Evolutionary conservation across 495 filamentous ascomycete species (phyloP), one percentile per base, ranked within the genome.

Genomic region (Aspergillus indologenus): DNA sequence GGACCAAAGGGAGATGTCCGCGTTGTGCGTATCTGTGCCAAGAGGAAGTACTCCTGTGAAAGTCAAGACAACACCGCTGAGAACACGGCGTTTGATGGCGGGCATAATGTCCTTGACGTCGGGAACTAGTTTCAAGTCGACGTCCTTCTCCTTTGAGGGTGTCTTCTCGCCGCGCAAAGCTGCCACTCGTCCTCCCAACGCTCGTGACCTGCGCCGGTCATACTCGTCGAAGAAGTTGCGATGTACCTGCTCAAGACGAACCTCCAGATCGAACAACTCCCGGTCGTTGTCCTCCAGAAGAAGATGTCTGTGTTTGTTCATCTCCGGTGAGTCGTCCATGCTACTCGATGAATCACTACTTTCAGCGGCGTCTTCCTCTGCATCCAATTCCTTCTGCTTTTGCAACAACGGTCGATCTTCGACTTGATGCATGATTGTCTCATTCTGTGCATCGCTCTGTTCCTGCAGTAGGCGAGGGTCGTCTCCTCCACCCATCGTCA

Each of bases 21-120:
- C 87, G 52, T 83, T 87, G 60, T 85, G 80, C 43, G 90, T 83
- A 61, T 95, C 85, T n/a, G 87, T 80, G 5, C 86, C 86, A 5
- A 94, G 69, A 18, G 92, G 92, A 11, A 97, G 82, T 6, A 98
- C 84, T 5, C 95, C 94, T 0, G 94, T 96, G 61, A 97, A 88
- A 5, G 94, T 91, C 34, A 98, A 75, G 6, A 83, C 81, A 21
- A 85, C 83, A 17, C 84, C 87, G 0, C 75, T 79, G 2, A 98
- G 84, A 11, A 92, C 85, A 22, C 78, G 74, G 0, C 74, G 69
- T 71, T 98, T 98, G 66, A 97, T 83, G 26, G 71, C 67, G 17
- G 90, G 87, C 78, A 99, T 89, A 11, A 96, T 84, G 12, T 77
- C 73, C 61, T 91, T 92, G 48, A 96, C 84, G 68, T 98, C 92